phyloP scores from a whole-genome alignment of 306 rosid species.

The Prunus davidiana region DNA sequence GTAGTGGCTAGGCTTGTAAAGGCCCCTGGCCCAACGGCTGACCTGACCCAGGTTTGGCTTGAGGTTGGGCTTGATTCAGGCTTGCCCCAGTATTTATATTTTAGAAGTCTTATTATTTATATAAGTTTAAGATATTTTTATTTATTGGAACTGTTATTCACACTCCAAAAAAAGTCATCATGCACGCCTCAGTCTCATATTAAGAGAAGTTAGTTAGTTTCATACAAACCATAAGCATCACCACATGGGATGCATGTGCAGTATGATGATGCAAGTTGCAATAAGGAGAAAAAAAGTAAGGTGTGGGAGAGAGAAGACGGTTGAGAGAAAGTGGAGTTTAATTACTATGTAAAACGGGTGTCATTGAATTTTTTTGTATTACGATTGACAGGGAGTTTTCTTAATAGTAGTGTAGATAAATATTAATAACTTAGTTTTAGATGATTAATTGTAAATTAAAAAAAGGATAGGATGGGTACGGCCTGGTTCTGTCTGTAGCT shows the following conservation, averaged over 20 bases:
- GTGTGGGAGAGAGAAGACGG: not conserved
- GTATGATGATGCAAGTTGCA: not conserved
- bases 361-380: not conserved
- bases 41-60: not conserved
- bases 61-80: not conserved
- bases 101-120: not conserved
- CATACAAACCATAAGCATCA: not conserved
- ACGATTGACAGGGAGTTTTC: not conserved
- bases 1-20: not conserved
- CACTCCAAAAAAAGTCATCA: not conserved
- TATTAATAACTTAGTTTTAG: not conserved
- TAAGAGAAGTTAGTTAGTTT: not conserved
- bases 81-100: not conserved
- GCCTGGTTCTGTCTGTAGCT: not conserved
- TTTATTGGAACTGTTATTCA: not conserved
- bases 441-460: not conserved
- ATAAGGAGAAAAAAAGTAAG: not conserved
- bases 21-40: not conserved
- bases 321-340: not conserved
- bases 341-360: not conserved
- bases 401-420: not conserved
- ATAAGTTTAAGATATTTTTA: not conserved
- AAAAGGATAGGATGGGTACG: not conserved
- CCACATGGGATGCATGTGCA: not conserved
- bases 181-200: not conserved